phyloP scores from a whole-genome alignment of 108 stramenopile genomes.

The Skeletonema menzelii region DNA sequence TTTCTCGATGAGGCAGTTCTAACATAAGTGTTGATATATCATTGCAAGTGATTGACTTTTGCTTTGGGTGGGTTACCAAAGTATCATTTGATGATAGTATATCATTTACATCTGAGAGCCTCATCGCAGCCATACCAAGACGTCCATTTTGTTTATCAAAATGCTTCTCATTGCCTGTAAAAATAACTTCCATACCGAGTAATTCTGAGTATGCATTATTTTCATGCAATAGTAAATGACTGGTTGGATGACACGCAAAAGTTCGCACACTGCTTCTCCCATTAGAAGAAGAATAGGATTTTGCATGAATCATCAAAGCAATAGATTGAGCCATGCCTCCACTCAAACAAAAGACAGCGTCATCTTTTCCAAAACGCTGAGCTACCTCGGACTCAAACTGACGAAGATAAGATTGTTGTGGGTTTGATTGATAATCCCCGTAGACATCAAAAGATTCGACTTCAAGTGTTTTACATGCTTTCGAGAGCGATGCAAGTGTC shows the following conservation, averaged over 20 bases:
- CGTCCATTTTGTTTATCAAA: slow-evolving; percentile 28
- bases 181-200: slow-evolving; percentile 42
- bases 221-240: slow-evolving; percentile 78
- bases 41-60: slow-evolving; percentile 2
- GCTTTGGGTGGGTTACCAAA: background rate
- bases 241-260: slow-evolving; percentile 72
- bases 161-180: slow-evolving; percentile 24
- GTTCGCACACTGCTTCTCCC: background rate
- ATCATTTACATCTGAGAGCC: slow-evolving; percentile 36
- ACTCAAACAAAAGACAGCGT: slow-evolving; percentile 76
- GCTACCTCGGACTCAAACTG: slow-evolving; percentile 71
- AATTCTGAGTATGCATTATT: slow-evolving; percentile 57
- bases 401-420: slow-evolving; percentile 51
- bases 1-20: slow-evolving; percentile 84
- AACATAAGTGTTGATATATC: slow-evolving; percentile 57
- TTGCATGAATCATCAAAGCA: slow-evolving; percentile 61
- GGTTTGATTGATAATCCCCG: slow-evolving; percentile 52
- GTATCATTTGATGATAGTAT: background rate
- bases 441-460: slow-evolving; percentile 54
- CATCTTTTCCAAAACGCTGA: slow-evolving; percentile 65
- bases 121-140: slow-evolving; percentile 38
- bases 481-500: slow-evolving; percentile 18
- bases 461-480: slow-evolving; percentile 31
- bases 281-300: background rate
- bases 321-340: slow-evolving; percentile 85